Conservation (phyloP, 495 filamentous ascomycete species). For the Staphylotrichum longicolle region DNA sequence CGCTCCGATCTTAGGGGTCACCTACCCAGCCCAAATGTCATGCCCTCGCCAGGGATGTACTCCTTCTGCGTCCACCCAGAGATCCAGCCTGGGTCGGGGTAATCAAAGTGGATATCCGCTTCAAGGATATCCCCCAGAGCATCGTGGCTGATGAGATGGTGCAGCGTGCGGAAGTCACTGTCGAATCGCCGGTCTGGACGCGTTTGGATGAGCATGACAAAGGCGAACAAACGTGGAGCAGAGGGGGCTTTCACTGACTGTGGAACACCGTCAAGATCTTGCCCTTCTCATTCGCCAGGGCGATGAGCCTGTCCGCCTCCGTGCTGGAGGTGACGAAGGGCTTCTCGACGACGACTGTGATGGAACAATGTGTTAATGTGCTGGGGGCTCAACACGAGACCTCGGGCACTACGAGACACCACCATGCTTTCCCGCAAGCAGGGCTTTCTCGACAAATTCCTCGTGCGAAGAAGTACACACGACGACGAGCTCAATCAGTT, state of each 20-base stretch:
- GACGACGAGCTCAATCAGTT: slow-evolving; percentile 60
- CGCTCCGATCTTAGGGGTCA: too few species aligned
- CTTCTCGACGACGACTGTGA: slow-evolving; percentile 68
- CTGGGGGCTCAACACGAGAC: neutral
- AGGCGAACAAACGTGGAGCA: neutral
- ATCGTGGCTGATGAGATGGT: slow-evolving; percentile 49
- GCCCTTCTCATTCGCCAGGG: slow-evolving; percentile 56
- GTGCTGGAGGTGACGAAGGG: slow-evolving; percentile 64
- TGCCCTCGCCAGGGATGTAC: slow-evolving; percentile 59
- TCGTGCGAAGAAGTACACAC: slow-evolving; percentile 64
- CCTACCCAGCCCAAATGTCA: slow-evolving; percentile 65
- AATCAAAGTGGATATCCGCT: slow-evolving; percentile 68
- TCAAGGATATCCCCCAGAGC: slow-evolving; percentile 62
- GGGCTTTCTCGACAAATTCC: slow-evolving; percentile 55
- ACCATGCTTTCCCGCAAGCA: slow-evolving; percentile 64
- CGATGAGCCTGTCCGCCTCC: slow-evolving; percentile 64
- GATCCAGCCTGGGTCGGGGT: slow-evolving; percentile 41
- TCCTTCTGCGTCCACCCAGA: slow-evolving; percentile 55
- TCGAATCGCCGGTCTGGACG: slow-evolving; percentile 62
- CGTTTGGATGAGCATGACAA: neutral
- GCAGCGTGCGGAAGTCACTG: slow-evolving; percentile 68
- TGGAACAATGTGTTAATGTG: too few species aligned
- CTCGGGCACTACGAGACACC: neutral
- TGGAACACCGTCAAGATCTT: slow-evolving; percentile 67
- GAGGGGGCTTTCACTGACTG: slow-evolving; percentile 33